Conservation (phyloP, 306 rosid genomes). For the Styphnolobium japonicum region DNA sequence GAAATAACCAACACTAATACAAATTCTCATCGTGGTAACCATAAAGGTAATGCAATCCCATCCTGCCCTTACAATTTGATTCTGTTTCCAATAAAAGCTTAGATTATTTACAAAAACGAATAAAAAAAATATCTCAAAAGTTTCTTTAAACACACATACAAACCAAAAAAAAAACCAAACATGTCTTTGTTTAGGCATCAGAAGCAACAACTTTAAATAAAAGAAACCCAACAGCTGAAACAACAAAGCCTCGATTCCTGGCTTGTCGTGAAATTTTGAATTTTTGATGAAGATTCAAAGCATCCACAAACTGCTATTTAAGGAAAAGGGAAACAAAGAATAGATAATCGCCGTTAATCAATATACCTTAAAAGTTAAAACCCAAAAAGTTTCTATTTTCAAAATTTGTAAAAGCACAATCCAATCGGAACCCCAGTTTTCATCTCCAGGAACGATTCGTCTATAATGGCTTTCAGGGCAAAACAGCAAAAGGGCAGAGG, state of each 20-base stretch:
- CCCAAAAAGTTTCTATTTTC: neutral
- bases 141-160: neutral
- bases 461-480: neutral
- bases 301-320: slow-evolving; percentile 7
- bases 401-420: neutral
- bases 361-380: slow-evolving; percentile 34
- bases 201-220: neutral
- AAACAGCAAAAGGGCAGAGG: neutral
- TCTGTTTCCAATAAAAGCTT: neutral
- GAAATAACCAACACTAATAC: slow-evolving; percentile 11
- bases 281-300: slow-evolving; percentile 28
- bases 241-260: slow-evolving; percentile 18
- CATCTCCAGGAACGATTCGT: neutral
- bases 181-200: slow-evolving; percentile 7
- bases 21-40: slow-evolving; percentile 1
- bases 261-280: slow-evolving; percentile 32
- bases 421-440: slow-evolving; percentile 31
- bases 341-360: neutral
- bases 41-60: slow-evolving; percentile 21
- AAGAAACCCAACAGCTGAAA: slow-evolving; percentile 33
- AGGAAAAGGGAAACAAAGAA: neutral
- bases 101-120: neutral
- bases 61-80: neutral
- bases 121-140: neutral
- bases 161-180: neutral